A percentile compares a stretch with the other conserved stretches of the same genome.
Conservation (phyloP, 164 flowering plant species). For the Sextonia rubra region DNA sequence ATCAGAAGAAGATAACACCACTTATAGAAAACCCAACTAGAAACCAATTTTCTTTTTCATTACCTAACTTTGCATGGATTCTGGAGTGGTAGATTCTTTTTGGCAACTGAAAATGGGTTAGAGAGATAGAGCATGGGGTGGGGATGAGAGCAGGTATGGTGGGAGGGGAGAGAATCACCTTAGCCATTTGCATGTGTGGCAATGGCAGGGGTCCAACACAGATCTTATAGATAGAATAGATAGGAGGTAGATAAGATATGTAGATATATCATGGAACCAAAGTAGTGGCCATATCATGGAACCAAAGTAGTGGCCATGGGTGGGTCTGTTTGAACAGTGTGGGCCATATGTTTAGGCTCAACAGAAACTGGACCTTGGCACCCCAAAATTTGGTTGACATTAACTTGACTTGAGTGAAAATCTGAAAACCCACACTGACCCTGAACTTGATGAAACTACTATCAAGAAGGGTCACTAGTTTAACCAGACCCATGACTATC, state of each 20-base stretch:
- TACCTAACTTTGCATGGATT: slow-evolving; percentile 52
- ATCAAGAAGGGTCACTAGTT: too few relatives aligned
- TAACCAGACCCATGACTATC: too few relatives aligned
- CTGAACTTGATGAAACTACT: too few relatives aligned
- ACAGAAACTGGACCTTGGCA: too few relatives aligned
- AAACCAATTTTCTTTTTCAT: not conserved
- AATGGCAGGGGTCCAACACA: not conserved
- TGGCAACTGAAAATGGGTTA: slow-evolving; percentile 11
- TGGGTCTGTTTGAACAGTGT: not conserved
- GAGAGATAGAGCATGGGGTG: slow-evolving; percentile 15
- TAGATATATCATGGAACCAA: not conserved
- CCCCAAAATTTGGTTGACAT: too few relatives aligned
- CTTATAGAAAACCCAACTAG: not conserved
- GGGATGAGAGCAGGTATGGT: slow-evolving; percentile 17
- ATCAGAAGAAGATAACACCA: not conserved
- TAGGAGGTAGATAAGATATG: not conserved
- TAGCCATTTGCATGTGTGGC: slow-evolving; percentile 19
- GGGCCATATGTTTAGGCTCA: too few relatives aligned
- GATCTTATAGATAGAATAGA: not conserved
- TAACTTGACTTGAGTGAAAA: too few relatives aligned
- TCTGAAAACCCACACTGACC: too few relatives aligned
- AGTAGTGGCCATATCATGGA: not conserved
- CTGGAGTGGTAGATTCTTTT: slow-evolving; percentile 25
- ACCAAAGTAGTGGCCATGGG: not conserved
- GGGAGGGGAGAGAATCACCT: slow-evolving; percentile 34